Conservation (phyloP, 306 rosid species). For the Lithocarpus polystachyus region DNA sequence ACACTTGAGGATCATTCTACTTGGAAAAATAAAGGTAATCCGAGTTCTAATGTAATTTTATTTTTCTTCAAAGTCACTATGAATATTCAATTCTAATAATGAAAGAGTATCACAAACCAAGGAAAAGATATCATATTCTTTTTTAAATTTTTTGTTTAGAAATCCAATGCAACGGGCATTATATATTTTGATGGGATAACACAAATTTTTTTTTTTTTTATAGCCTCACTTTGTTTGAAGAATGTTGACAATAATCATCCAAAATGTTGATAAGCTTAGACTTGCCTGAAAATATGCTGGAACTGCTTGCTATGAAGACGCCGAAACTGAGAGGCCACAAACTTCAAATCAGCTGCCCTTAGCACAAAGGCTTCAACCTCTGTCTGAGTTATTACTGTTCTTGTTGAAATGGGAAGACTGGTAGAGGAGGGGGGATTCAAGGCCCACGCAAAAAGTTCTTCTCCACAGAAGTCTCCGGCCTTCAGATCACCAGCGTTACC, state of each 20-base stretch:
- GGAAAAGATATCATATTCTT: no score
- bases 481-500: slow-evolving; percentile 52
- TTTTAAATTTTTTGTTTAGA: no score
- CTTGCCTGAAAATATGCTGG: slow-evolving; percentile 69
- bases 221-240: neutral
- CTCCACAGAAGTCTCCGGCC: slow-evolving; percentile 92
- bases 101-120: no score
- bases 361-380: slow-evolving; percentile 91
- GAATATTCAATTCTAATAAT: no score
- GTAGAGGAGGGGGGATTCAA: slow-evolving; percentile 56
- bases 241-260: neutral
- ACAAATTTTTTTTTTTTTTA: neutral
- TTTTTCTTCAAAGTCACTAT: no score
- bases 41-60: neutral
- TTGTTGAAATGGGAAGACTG: slow-evolving; percentile 66
- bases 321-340: slow-evolving; percentile 66
- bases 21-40: neutral
- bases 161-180: no score
- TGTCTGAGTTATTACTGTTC: slow-evolving; percentile 60
- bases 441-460: slow-evolving; percentile 94
- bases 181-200: no score
- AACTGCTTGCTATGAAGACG: slow-evolving; percentile 67
- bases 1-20: neutral
- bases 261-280: slow-evolving; percentile 8
- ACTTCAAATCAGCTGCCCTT: slow-evolving; percentile 67